Evolutionary conservation across 768 basidiomycete genomes (phyloP).

Genomic region (Cubamyces lactineus): DNA sequence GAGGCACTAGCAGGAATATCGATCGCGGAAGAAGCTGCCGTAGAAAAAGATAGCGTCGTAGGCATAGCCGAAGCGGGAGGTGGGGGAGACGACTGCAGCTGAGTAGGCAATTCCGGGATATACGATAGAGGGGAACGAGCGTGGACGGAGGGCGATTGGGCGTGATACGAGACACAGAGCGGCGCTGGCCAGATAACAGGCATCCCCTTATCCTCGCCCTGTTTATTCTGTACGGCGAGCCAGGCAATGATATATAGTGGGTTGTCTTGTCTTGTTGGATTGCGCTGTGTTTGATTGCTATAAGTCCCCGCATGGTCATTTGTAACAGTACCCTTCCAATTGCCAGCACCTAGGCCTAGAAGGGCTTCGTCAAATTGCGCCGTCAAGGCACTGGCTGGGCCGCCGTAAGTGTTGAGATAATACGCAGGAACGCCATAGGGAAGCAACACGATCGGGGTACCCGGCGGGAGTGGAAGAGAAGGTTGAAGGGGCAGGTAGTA

Average conservation of each 20-base stretch:
- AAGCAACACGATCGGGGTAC: conserved; percentile 70
- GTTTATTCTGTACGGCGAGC: conserved; percentile 75
- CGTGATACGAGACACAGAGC: conserved; percentile 55
- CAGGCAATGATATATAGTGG: conserved; percentile 65
- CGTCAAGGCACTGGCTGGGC: conserved; percentile 62
- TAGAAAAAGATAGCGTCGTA: conserved; percentile 11
- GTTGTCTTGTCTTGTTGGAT: background rate
- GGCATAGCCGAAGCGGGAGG: conserved; percentile 37
- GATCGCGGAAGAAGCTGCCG: conserved; percentile 13
- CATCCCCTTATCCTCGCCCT: conserved; percentile 80
- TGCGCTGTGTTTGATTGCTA: background rate
- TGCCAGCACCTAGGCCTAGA: conserved; percentile 60
- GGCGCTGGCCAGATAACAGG: conserved; percentile 71
- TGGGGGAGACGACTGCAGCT: conserved; percentile 58
- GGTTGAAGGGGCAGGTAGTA: conserved; percentile 54
- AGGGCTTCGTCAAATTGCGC: conserved; percentile 68
- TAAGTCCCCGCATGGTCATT: background rate
- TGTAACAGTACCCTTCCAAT: conserved; percentile 41
- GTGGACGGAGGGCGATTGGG: conserved; percentile 40
- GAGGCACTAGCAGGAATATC: conserved; percentile 11
- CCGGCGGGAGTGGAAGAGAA: conserved; percentile 50
- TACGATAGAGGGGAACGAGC: conserved; percentile 50
- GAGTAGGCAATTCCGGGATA: conserved; percentile 66
- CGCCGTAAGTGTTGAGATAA: conserved; percentile 69
- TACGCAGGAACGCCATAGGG: conserved; percentile 76